phyloP scores from a whole-genome alignment of 352 stramenopile species.

The Globisporangium yorkense region DNA sequence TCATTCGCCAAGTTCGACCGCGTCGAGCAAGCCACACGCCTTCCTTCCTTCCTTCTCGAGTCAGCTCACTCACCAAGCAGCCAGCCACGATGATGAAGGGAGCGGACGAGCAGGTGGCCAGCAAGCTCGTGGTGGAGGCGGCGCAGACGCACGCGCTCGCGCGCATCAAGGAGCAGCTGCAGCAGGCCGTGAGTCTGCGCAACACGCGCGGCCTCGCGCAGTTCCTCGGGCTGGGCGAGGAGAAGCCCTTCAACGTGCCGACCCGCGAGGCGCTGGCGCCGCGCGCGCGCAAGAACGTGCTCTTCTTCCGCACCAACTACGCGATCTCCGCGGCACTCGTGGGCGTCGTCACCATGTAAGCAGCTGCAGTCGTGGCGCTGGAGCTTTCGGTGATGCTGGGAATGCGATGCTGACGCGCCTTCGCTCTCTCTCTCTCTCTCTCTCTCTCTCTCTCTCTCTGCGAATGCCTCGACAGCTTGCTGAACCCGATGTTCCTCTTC shows the following conservation, averaged over 20 bases:
- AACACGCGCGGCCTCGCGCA: slow-evolving; percentile 77
- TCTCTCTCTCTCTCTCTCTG: too few species aligned
- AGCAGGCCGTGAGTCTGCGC: slow-evolving; percentile 56
- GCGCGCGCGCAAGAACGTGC: slow-evolving; percentile 69
- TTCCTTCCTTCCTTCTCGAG: slow-evolving; percentile 2
- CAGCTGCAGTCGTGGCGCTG: not conserved
- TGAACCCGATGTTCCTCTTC: slow-evolving; percentile 87
- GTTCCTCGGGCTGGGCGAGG: slow-evolving; percentile 81
- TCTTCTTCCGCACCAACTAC: slow-evolving; percentile 86
- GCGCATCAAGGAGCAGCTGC: slow-evolving; percentile 60
- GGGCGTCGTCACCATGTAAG: slow-evolving; percentile 80
- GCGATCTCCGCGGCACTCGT: slow-evolving; percentile 68
- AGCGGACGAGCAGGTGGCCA: slow-evolving; percentile 33
- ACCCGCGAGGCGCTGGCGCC: slow-evolving; percentile 50
- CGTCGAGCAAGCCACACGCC: not conserved
- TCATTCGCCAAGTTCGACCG: not conserved
- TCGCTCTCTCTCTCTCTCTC: too few species aligned
- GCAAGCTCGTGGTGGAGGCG: slow-evolving; percentile 53
- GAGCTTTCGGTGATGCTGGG: not conserved
- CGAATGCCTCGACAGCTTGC: slow-evolving; percentile 24
- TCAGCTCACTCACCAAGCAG: slow-evolving; percentile 2
- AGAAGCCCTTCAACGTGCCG: slow-evolving; percentile 83
- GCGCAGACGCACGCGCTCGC: slow-evolving; percentile 52
- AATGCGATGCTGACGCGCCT: too few species aligned
- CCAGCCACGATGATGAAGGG: slow-evolving; percentile 37